A percentile compares a stretch with the other conserved stretches of the same genome.
Conservation (phyloP, 2,329 filamentous ascomycete species). For the Nothomitra cinnamomea region DNA sequence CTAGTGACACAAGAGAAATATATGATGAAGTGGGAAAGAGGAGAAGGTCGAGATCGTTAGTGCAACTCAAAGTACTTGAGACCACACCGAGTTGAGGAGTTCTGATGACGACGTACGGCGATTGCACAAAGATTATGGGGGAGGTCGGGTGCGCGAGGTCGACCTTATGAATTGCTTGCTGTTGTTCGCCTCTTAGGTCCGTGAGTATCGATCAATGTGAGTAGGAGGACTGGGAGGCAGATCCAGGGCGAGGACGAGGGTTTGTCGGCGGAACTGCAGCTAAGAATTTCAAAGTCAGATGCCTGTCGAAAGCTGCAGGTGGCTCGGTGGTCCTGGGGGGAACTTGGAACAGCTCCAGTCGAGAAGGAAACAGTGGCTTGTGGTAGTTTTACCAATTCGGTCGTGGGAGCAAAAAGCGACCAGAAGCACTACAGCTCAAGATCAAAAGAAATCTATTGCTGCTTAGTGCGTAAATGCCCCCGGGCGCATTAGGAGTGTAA, state of each 20-base stretch:
- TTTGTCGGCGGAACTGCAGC: not conserved
- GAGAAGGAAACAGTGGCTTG: not conserved
- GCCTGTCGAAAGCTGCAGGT: conserved; percentile 1
- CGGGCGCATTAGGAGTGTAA: not conserved
- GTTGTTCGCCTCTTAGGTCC: not conserved
- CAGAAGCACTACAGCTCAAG: not conserved
- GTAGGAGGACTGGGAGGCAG: not conserved
- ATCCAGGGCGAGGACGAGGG: not conserved
- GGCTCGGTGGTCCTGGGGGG: not conserved
- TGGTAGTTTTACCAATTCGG: not conserved
- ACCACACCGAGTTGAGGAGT: not conserved
- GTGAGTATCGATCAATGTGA: not conserved
- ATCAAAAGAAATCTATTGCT: not conserved
- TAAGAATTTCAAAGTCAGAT: not conserved
- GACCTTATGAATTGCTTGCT: conserved; percentile 3
- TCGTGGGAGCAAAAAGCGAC: not conserved
- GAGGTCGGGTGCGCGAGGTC: not conserved
- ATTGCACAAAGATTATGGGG: not conserved
- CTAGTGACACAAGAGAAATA: conserved; percentile 1
- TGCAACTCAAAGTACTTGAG: not conserved
- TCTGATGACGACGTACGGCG: not conserved
- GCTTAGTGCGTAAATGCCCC: not conserved
- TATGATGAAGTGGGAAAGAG: not conserved
- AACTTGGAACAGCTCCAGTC: not conserved
- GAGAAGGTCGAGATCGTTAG: not conserved